phyloP scores from a whole-genome alignment of 106 monocot genomes.

The Allium cepa region DNA sequence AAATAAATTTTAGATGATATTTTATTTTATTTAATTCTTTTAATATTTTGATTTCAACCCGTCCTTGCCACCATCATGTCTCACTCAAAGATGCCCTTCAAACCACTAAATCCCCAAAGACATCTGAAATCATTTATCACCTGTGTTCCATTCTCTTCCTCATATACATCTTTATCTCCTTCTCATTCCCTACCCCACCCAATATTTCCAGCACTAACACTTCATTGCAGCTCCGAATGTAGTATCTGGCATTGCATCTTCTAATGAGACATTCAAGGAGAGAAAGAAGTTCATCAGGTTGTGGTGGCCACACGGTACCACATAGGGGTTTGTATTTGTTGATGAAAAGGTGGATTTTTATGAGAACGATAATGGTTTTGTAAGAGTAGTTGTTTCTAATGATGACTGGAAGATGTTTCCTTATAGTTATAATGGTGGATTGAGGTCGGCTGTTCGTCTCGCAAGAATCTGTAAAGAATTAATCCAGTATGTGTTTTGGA shows the following conservation, averaged over 20 bases:
- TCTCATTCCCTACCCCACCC: constrained; percentile 4
- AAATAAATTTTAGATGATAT: too few species aligned
- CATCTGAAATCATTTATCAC: constrained; percentile 8
- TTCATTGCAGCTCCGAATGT: constrained; percentile 20
- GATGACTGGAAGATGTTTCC: constrained; percentile 46
- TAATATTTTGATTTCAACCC: too few species aligned
- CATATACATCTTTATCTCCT: constrained; percentile 9
- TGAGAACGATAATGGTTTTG: constrained; percentile 4
- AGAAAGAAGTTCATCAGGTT: constrained; percentile 44
- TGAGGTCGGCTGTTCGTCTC: constrained; percentile 51
- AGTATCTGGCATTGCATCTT: constrained; percentile 73
- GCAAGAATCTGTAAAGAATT: constrained; percentile 49
- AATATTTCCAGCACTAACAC: neutral
- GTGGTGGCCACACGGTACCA: constrained; percentile 42
- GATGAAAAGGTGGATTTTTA: constrained; percentile 13
- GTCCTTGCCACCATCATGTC: too few species aligned
- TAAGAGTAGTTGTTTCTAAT: constrained; percentile 19
- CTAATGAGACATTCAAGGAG: constrained; percentile 22
- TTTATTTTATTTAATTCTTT: too few species aligned
- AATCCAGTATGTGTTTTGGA: constrained; percentile 11
- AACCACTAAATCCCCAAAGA: too few species aligned
- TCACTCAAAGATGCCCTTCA: too few species aligned
- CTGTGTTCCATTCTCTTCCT: neutral
- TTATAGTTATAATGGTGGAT: constrained; percentile 40
- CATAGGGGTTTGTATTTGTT: constrained; percentile 48